Base-by-base conservation (phyloP, 306 rosid species). In the Lagenaria siceraria region DNA sequence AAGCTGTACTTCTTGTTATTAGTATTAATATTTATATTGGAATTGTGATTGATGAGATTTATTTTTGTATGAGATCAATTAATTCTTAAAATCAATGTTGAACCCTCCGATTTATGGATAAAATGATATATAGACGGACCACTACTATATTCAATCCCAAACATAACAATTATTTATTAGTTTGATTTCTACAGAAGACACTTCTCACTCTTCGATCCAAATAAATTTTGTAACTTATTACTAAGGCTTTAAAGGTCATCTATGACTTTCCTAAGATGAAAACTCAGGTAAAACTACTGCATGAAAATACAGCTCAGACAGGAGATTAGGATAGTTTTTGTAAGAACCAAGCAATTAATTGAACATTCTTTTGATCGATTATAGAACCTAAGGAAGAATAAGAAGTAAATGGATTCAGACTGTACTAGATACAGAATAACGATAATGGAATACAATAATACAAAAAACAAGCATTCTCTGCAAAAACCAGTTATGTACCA, bases 131-230 rank as follows among this genome's bases (percentile, higher is more conserved):
- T 43, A 10, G 49, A 43, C 17, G 17, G 52, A 46, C 13, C 52
- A 46, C 90, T 92, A 66, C 92, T 58, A 94, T 94, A 78, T 92
- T 94, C 80, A 89, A 90, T 85, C 93, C 96, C 15, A 87, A 93
- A 86, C 93, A 0, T 91, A 95, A 27, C 95, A 90, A 59, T 83
- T 90, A 79, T 95, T 84, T 82, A 92, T 12, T 89, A 96, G 98
- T 80, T 76, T 42, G 7, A 13, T 18, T 15, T 62, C 40, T 62
- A 27, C 21, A 42, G 12, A 35, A 22, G 24, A 8, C 14, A 14
- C 0, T 73, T 25, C 74, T 35, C 36, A 55, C 36, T 54, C 63
- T 65, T 18, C 36, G 27, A 2, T 70, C 65, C 9, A n/a, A 10
- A n/a, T 19, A 18, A 46, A 25, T 65, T 78, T 17, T 76, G 40